Percentiles rank a stretch among this genome's conserved stretches.
Conservation (phyloP, 805 yeast genomes). For the Hanseniaspora pseudoguilliermondii region DNA sequence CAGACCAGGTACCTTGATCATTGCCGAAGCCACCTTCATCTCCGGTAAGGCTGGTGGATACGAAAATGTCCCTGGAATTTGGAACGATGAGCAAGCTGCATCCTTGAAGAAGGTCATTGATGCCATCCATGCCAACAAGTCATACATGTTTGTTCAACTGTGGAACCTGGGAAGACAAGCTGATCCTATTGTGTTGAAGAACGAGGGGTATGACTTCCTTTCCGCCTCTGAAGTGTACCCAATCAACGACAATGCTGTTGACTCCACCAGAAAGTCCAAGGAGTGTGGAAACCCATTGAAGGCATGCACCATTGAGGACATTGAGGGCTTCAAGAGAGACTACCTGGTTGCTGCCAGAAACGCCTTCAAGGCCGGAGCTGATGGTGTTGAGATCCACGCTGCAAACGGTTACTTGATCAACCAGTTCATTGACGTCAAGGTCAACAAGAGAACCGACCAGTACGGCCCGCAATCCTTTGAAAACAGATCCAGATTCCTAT, state of each 20-base stretch:
- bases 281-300: slow-evolving; percentile 18
- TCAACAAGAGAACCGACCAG: slow-evolving; percentile 38
- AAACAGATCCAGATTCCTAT: slow-evolving; percentile 34
- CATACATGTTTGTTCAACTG: slow-evolving; percentile 37
- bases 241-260: slow-evolving; percentile 22
- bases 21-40: slow-evolving; percentile 49
- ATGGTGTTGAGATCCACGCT: slow-evolving; percentile 54
- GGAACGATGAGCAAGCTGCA: slow-evolving; percentile 34
- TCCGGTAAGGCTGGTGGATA: slow-evolving; percentile 33
- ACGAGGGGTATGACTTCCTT: slow-evolving; percentile 29
- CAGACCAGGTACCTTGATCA: slow-evolving; percentile 44
- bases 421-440: slow-evolving; percentile 40
- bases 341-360: slow-evolving; percentile 37
- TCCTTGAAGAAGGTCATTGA: slow-evolving; percentile 41
- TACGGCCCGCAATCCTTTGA: slow-evolving; percentile 43
- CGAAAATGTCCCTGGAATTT: slow-evolving; percentile 39
- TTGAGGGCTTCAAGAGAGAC: slow-evolving; percentile 31
- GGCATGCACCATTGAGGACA: slow-evolving; percentile 22
- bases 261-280: slow-evolving; percentile 26
- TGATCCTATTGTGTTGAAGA: slow-evolving; percentile 28
- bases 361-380: slow-evolving; percentile 32
- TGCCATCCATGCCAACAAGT: slow-evolving; percentile 38
- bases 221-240: slow-evolving; percentile 32
- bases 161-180: slow-evolving; percentile 40
- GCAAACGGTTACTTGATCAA: slow-evolving; percentile 55